These are phyloP conservation scores for Saturnispora mendoncae DNA, from an alignment of 805 yeast genomes.

Conservation along the genomic window DNA sequence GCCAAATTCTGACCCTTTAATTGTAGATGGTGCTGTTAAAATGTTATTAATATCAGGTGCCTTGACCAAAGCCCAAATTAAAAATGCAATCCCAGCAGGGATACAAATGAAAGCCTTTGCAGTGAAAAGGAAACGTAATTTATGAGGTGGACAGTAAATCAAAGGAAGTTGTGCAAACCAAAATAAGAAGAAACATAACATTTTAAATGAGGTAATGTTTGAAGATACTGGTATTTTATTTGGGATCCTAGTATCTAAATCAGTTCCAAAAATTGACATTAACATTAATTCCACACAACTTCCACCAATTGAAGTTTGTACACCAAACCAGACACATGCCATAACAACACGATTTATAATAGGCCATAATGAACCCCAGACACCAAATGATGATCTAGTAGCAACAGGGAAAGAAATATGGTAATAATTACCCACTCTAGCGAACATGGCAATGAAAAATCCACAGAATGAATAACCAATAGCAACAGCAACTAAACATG, in stretches of 20 bases:
- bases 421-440: constrained; percentile 41
- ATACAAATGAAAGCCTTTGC: constrained; percentile 22
- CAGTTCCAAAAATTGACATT: constrained; percentile 26
- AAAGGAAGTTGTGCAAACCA: constrained; percentile 35
- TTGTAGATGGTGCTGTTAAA: constrained; percentile 13
- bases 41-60: constrained; percentile 27
- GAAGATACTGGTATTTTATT: constrained; percentile 33
- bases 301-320: constrained; percentile 41
- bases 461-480: constrained; percentile 24
- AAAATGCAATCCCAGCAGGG: constrained; percentile 13
- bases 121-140: constrained; percentile 22
- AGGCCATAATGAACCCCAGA: constrained; percentile 37
- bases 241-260: constrained; percentile 20
- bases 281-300: constrained; percentile 33
- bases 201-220: constrained; percentile 34
- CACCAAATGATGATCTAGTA: constrained; percentile 38
- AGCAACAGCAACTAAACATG: constrained; percentile 15
- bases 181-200: constrained; percentile 37
- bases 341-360: constrained; percentile 36
- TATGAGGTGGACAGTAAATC: constrained; percentile 37
- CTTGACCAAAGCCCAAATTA: constrained; percentile 24
- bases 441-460: constrained; percentile 36
- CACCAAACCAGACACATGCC: constrained; percentile 39
- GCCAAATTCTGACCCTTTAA: constrained; percentile 12
- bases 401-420: constrained; percentile 43